These are phyloP conservation scores for Rhinocladiella mackenziei DNA, from an alignment of 2,329 filamentous ascomycete species.

Conservation along the genomic window DNA sequence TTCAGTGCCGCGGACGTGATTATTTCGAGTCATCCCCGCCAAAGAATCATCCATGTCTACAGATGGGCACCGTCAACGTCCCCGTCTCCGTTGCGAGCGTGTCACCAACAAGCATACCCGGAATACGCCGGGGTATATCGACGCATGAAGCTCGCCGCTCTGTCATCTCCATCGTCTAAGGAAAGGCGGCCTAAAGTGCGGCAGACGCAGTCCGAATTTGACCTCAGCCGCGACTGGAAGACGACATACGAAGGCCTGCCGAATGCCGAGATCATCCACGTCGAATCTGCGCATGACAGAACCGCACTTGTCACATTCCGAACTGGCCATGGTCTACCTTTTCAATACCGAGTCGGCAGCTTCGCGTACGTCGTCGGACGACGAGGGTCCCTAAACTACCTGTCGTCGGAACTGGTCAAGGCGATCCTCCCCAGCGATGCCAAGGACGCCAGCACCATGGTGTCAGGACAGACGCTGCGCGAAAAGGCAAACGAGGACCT, in stretches of 20 bases:
- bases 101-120: slow-evolving; percentile 59
- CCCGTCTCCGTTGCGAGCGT: slow-evolving; percentile 55
- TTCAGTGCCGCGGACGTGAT: slow-evolving; percentile 61
- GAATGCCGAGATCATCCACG: slow-evolving; percentile 48
- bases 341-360: slow-evolving; percentile 47
- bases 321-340: slow-evolving; percentile 39
- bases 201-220: slow-evolving; percentile 39
- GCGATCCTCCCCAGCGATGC: slow-evolving; percentile 39
- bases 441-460: slow-evolving; percentile 30
- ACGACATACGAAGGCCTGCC: slow-evolving; percentile 53
- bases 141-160: slow-evolving; percentile 54
- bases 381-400: slow-evolving; percentile 52
- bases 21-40: slow-evolving; percentile 49
- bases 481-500: slow-evolving; percentile 50
- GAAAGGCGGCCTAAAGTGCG: slow-evolving; percentile 33
- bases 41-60: slow-evolving; percentile 57
- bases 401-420: slow-evolving; percentile 44
- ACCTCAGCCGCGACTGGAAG: slow-evolving; percentile 48
- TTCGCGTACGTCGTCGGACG: slow-evolving; percentile 56
- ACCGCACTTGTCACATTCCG: slow-evolving; percentile 43
- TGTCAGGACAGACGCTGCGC: slow-evolving; percentile 53
- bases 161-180: slow-evolving; percentile 25
- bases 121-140: slow-evolving; percentile 60
- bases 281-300: slow-evolving; percentile 33
- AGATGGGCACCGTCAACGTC: slow-evolving; percentile 55